These are phyloP conservation scores for Hypsizygus marmoreus DNA, from an alignment of 768 basidiomycete genomes.

Conservation along the genomic window DNA sequence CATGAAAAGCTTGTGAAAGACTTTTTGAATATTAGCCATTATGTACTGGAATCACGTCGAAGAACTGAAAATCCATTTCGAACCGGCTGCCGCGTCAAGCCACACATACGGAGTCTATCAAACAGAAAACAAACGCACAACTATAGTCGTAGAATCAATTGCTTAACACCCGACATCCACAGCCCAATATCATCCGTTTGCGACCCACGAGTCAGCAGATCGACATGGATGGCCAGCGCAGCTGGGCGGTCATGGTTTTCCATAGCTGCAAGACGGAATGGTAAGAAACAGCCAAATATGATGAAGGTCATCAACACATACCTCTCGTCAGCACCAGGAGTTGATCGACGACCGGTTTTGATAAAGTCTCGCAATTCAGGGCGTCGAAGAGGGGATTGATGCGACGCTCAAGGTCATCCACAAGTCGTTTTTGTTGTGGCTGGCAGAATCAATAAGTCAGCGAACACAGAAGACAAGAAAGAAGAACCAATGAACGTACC, in stretches of 20 bases:
- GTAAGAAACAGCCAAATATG: slow-evolving; percentile 1
- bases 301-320: slow-evolving; percentile 30
- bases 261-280: slow-evolving; percentile 61
- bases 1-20: too few relatives aligned
- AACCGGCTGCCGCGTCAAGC: slow-evolving; percentile 10
- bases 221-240: slow-evolving; percentile 83
- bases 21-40: too few relatives aligned
- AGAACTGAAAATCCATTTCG: too few relatives aligned
- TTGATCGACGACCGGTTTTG: slow-evolving; percentile 68
- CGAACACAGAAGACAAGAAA: slow-evolving; percentile 4
- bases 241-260: slow-evolving; percentile 72
- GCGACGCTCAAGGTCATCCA: slow-evolving; percentile 85
- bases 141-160: slow-evolving; percentile 74
- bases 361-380: slow-evolving; percentile 86
- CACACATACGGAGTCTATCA: slow-evolving; percentile 1
- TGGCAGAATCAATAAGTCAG: slow-evolving; percentile 27
- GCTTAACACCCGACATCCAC: slow-evolving; percentile 91
- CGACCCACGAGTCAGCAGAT: slow-evolving; percentile 77
- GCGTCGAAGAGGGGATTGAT: slow-evolving; percentile 87
- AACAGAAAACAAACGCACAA: neutral
- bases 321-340: slow-evolving; percentile 73
- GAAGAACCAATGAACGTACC: slow-evolving; percentile 45
- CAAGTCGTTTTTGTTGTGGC: slow-evolving; percentile 82
- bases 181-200: slow-evolving; percentile 81
- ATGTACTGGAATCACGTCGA: too few relatives aligned